A percentile compares a stretch with the other conserved stretches of the same genome.
Conservation (phyloP, 2,329 filamentous ascomycete genomes). For the Paracorniculantispora psalliotae region DNA sequence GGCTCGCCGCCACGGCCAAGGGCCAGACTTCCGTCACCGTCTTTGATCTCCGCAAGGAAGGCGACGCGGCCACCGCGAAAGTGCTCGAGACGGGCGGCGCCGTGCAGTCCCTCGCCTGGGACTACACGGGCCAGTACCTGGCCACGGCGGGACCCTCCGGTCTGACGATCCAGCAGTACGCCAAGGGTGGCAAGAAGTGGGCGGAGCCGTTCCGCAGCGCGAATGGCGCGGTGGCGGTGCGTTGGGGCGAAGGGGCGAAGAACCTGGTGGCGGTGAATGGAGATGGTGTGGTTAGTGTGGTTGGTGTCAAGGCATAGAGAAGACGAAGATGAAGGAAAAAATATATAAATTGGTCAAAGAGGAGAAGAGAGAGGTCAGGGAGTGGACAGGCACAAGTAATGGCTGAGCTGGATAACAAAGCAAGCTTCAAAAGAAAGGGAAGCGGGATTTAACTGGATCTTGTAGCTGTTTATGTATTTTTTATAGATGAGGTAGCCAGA, state of each 20-base stretch:
- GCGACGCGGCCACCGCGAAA: constrained; percentile 75
- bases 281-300: constrained; percentile 69
- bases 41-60: constrained; percentile 89
- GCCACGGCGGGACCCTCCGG: constrained; percentile 75
- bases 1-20: constrained; percentile 80
- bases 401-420: no score
- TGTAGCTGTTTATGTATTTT: no score
- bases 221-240: constrained; percentile 64
- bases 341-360: no score
- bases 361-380: no score
- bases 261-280: constrained; percentile 69
- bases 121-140: constrained; percentile 92
- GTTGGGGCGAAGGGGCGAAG: constrained; percentile 73
- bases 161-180: constrained; percentile 83
- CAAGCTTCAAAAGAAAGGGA: no score
- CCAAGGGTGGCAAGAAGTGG: constrained; percentile 84
- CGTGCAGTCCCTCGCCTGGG: constrained; percentile 78
- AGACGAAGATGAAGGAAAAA: background rate
- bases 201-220: constrained; percentile 76
- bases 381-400: no score
- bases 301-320: constrained; percentile 49
- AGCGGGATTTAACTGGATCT: no score
- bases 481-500: no score
- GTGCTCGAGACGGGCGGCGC: constrained; percentile 77
- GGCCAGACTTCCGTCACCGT: constrained; percentile 75